Conservation (phyloP, 805 yeast genomes). For the Spathaspora sp. region DNA sequence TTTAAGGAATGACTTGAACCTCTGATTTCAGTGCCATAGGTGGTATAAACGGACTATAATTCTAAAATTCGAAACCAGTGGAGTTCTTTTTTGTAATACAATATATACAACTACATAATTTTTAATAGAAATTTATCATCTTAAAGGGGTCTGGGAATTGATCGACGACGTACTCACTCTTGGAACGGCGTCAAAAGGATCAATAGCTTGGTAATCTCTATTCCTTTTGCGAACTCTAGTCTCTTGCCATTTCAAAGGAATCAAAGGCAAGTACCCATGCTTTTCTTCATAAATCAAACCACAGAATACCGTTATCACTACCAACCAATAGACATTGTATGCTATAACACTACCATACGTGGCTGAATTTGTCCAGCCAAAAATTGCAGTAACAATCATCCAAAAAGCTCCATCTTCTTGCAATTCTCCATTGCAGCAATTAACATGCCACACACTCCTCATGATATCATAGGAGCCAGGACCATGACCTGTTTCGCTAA, state of each 20-base stretch:
- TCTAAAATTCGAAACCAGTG: too few relatives aligned
- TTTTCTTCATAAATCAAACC: slow-evolving; percentile 32
- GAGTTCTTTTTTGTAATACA: not conserved
- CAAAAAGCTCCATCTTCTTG: slow-evolving; percentile 41
- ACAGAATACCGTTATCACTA: slow-evolving; percentile 28
- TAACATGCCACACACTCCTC: slow-evolving; percentile 43
- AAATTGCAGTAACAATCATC: slow-evolving; percentile 44
- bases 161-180: slow-evolving; percentile 24
- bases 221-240: slow-evolving; percentile 30
- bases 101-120: not conserved
- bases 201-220: slow-evolving; percentile 1
- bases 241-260: slow-evolving; percentile 39
- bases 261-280: slow-evolving; percentile 32
- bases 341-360: slow-evolving; percentile 40
- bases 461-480: slow-evolving; percentile 43
- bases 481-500: slow-evolving; percentile 42
- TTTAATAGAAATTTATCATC: slow-evolving; percentile 6
- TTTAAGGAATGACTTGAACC: too few relatives aligned
- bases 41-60: too few relatives aligned
- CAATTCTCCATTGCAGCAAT: slow-evolving; percentile 42
- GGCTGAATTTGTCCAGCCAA: slow-evolving; percentile 46
- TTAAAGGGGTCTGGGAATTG: slow-evolving; percentile 24
- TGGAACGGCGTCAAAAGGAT: not conserved
- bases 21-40: too few relatives aligned
- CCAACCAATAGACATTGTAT: slow-evolving; percentile 36